Evolutionary conservation across 2,329 filamentous ascomycete species (phyloP), one percentile per base, ranked within the genome.

Genomic region (Hypoxylon sp.): DNA sequence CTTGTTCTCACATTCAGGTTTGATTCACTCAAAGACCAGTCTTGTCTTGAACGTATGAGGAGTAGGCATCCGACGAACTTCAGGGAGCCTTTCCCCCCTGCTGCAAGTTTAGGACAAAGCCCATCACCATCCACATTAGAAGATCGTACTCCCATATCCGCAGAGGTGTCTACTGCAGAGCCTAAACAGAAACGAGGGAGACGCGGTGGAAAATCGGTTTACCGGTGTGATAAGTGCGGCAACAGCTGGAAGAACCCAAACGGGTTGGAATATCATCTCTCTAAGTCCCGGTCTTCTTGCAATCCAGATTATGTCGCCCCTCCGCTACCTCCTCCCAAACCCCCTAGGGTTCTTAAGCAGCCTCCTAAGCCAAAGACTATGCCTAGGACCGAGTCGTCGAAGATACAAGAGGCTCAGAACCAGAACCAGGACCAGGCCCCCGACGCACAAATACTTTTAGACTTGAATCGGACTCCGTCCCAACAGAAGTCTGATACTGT

Each of bases 221-320:
- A 78, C 70, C 78, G 75, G 18, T 89, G 86, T 65, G 80, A 85
- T 8, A 84, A 81, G 44, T 89, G 86, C 62, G 81, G 81, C 8
- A 81, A 80, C 2, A 77, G 75, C 9, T 89, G 85, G 85, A 87
- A 87, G 73, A 88, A 88, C 53, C 79, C 84, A 32, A 78, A 85
- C 46, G 86, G 86, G 0, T 77, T 88, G 14, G 85, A 87, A 52
- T 89, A 89, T 70, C 86, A 89, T 65, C 75, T 84, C 12, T 83
- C 82, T 32, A 88, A 87, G 69, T 84, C 86, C 0, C 79, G 79
- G 62, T 83, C 83, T 2, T 20, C 79, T 12, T 89, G 86, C 71
- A 89, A 89, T 68, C 82, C 85, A 1, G 72, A 74, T 58, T 84
- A 78, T 49, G 74, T 79, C 14, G 74, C 79, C 22, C 63, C 66